Evolutionary conservation across 2,329 filamentous ascomycete genomes (phyloP).

Genomic region (Sporothrix brunneoviolacea): DNA sequence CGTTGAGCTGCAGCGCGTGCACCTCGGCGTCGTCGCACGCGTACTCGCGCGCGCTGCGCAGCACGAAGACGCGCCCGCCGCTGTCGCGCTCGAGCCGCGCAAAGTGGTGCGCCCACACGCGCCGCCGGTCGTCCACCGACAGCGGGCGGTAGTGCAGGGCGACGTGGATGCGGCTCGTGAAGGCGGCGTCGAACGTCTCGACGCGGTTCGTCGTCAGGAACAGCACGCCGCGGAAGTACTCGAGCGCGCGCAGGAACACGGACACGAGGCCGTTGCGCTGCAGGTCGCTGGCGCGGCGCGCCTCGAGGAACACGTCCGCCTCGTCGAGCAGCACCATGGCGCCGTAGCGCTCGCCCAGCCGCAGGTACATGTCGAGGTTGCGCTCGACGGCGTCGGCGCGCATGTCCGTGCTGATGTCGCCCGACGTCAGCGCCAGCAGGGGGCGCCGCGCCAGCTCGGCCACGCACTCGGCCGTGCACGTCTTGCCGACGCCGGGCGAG

Average conservation of each 20-base stretch:
- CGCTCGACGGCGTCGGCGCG: conserved; percentile 31
- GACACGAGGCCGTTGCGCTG: conserved; percentile 42
- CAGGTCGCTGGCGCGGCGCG: conserved; percentile 38
- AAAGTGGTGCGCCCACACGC: conserved; percentile 41
- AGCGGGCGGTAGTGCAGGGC: conserved; percentile 40
- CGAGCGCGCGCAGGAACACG: conserved; percentile 43
- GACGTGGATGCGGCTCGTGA: conserved; percentile 44
- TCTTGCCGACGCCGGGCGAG: conserved; percentile 41
- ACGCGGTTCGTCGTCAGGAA: conserved; percentile 47
- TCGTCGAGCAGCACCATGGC: conserved; percentile 52
- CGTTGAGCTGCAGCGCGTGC: conserved; percentile 34
- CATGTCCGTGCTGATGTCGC: conserved; percentile 37
- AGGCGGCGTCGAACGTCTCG: conserved; percentile 40
- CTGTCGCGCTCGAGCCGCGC: conserved; percentile 39
- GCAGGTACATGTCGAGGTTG: conserved; percentile 39
- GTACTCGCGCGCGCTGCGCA: conserved; percentile 33
- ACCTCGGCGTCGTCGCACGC: conserved; percentile 32
- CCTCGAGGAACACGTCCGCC: conserved; percentile 54
- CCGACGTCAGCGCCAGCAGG: conserved; percentile 44
- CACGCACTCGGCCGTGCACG: conserved; percentile 47
- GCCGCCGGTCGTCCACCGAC: conserved; percentile 34
- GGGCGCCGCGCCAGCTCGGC: conserved; percentile 45
- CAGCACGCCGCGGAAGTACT: conserved; percentile 45
- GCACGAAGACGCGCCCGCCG: conserved; percentile 30
- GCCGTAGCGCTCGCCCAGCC: conserved; percentile 42